These are phyloP conservation scores for Microsporum canis DNA, from an alignment of 2,329 filamentous ascomycete genomes.

Conservation along the genomic window DNA sequence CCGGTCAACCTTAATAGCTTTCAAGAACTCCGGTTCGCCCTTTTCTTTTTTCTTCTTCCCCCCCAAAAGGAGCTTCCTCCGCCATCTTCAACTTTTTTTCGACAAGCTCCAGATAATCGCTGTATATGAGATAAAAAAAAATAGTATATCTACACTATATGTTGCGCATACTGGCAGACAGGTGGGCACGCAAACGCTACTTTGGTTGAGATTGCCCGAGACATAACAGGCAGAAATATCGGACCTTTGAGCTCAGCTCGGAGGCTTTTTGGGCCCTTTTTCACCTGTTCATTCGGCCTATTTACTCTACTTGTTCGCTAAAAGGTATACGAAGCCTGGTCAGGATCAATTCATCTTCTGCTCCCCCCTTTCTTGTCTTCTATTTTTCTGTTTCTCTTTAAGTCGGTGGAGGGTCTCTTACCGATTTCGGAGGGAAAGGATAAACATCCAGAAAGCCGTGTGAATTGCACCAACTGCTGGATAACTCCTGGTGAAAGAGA, in stretches of 20 bases:
- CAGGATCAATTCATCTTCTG: background rate
- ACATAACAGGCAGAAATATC: background rate
- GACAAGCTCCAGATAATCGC: background rate
- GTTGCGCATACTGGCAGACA: conserved; percentile 43
- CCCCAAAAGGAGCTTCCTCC: background rate
- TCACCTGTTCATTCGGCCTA: background rate
- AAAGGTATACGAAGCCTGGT: background rate
- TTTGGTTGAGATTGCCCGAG: conserved; percentile 26
- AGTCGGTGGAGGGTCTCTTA: background rate
- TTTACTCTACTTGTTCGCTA: background rate
- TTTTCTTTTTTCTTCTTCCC: background rate
- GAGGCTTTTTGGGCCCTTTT: background rate
- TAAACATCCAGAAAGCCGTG: background rate
- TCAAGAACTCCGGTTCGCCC: background rate
- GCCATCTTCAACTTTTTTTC: background rate
- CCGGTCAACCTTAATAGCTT: background rate
- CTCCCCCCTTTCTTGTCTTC: background rate
- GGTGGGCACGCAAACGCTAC: conserved; percentile 38
- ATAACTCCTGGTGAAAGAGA: background rate
- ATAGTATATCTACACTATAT: conserved; percentile 30
- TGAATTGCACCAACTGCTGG: background rate
- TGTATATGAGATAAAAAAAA: background rate
- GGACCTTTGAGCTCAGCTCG: background rate
- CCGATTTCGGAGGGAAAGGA: background rate
- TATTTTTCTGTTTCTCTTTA: background rate